Evolutionary conservation across 495 filamentous ascomycete species (phyloP).

Genomic region (Penicillium bovifimosum): DNA sequence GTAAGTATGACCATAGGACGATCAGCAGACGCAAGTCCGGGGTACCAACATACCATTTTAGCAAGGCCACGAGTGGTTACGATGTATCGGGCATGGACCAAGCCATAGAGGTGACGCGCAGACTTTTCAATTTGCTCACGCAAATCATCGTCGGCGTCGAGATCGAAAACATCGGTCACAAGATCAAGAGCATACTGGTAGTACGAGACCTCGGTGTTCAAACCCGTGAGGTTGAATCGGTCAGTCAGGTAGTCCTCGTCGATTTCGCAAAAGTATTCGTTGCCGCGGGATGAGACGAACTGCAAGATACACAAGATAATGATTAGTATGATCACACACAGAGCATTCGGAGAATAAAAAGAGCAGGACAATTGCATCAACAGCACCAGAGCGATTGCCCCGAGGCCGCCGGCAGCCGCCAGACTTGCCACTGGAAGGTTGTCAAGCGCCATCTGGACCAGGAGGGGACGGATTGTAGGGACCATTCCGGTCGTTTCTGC

Average conservation of each 20-base stretch:
- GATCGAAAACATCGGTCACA: constrained; percentile 99
- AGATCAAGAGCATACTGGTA: constrained; percentile 98
- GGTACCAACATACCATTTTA: constrained; percentile 72
- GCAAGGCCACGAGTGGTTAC: constrained; percentile 89
- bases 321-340: constrained; percentile 10
- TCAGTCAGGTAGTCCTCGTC: constrained; percentile 99
- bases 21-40: not conserved
- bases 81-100: constrained; percentile 96
- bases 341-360: not conserved
- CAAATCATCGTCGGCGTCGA: constrained; percentile 98
- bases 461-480: too few relatives aligned
- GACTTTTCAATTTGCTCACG: constrained; percentile 97
- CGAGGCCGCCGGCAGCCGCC: too few relatives aligned
- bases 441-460: too few relatives aligned
- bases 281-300: constrained; percentile 96
- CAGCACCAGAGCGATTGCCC: not conserved
- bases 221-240: constrained; percentile 94
- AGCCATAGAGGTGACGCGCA: constrained; percentile 89
- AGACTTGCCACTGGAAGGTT: too few relatives aligned
- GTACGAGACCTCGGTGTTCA: constrained; percentile 96
- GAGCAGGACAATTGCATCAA: too few relatives aligned
- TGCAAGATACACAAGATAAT: constrained; percentile 29
- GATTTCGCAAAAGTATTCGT: constrained; percentile 99
- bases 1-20: not conserved
- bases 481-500: too few relatives aligned